Percentiles rank a stretch among this genome's conserved stretches.
These are phyloP conservation scores for Monilinia laxa DNA, from an alignment of 2,329 filamentous ascomycete genomes.

Conservation along the genomic window DNA sequence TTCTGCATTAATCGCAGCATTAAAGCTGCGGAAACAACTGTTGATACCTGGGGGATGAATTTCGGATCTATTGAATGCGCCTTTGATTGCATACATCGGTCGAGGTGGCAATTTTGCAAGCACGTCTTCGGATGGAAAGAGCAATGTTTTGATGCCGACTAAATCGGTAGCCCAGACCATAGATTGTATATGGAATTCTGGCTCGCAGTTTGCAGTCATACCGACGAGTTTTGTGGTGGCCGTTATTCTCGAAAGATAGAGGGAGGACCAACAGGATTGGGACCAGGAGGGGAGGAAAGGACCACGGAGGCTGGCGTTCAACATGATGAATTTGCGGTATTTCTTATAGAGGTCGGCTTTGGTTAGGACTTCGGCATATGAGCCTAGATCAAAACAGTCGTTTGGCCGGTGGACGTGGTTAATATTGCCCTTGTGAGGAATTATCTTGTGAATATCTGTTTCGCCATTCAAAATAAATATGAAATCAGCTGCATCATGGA, in stretches of 20 bases:
- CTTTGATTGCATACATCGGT: background rate
- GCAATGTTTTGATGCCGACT: slow-evolving; percentile 32
- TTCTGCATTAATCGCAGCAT: slow-evolving; percentile 33
- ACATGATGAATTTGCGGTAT: slow-evolving; percentile 36
- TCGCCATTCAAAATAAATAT: slow-evolving; percentile 38
- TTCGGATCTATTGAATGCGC: background rate
- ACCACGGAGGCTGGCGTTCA: slow-evolving; percentile 38
- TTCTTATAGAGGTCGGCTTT: slow-evolving; percentile 34
- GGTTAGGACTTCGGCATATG: slow-evolving; percentile 34
- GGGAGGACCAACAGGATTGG: slow-evolving; percentile 36
- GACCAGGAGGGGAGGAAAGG: slow-evolving; percentile 38
- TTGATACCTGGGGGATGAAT: slow-evolving; percentile 33
- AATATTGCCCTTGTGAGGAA: slow-evolving; percentile 33
- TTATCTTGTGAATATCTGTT: slow-evolving; percentile 26
- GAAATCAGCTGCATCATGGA: slow-evolving; percentile 38
- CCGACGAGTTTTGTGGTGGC: slow-evolving; percentile 38
- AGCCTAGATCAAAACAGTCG: slow-evolving; percentile 38
- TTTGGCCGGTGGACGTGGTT: slow-evolving; percentile 32
- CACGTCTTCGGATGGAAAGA: slow-evolving; percentile 30
- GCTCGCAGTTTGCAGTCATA: slow-evolving; percentile 37
- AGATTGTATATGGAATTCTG: slow-evolving; percentile 36
- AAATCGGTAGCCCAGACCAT: slow-evolving; percentile 39
- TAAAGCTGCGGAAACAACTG: slow-evolving; percentile 32
- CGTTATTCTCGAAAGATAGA: slow-evolving; percentile 30
- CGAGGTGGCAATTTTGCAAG: slow-evolving; percentile 22